Evolutionary conservation across 179 eudicot genomes (phyloP).

Genomic region (Silene noctiflora): DNA sequence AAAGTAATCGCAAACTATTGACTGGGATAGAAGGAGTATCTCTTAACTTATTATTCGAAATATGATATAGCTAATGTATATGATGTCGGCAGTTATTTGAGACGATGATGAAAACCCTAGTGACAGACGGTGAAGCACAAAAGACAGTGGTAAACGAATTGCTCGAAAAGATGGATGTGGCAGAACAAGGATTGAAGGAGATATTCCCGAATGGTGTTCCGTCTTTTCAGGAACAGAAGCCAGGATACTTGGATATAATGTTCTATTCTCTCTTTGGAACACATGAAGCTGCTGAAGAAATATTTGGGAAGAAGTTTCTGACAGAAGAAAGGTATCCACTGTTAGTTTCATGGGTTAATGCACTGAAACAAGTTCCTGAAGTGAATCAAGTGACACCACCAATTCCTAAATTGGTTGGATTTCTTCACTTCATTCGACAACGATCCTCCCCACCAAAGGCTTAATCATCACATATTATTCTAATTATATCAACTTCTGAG

Average conservation of each 20-base stretch:
- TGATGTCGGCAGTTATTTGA: conserved; percentile 15
- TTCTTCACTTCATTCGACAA: conserved; percentile 12
- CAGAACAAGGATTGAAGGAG: conserved; percentile 31
- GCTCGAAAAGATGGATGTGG: conserved; percentile 29
- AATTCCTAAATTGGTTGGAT: conserved; percentile 8
- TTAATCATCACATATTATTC: not conserved
- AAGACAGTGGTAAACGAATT: conserved; percentile 8
- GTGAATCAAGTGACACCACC: conserved; percentile 29
- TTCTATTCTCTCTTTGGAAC: conserved; percentile 24
- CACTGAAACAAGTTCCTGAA: conserved; percentile 22
- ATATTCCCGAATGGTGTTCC: conserved; percentile 27
- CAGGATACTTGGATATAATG: conserved; percentile 34
- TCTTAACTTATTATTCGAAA: too few relatives aligned
- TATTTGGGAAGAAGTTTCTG: conserved; percentile 13
- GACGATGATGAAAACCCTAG: not conserved
- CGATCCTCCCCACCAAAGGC: conserved; percentile 4
- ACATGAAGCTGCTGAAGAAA: conserved; percentile 13
- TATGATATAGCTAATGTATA: not conserved
- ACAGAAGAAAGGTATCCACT: conserved; percentile 28
- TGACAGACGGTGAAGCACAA: conserved; percentile 24
- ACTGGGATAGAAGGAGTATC: too few relatives aligned
- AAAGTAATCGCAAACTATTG: too few relatives aligned
- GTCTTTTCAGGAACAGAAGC: conserved; percentile 18
- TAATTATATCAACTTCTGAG: not conserved
- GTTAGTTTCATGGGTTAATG: conserved; percentile 21